Conservation (phyloP, 306 rosid species). For the Geum urbanum region DNA sequence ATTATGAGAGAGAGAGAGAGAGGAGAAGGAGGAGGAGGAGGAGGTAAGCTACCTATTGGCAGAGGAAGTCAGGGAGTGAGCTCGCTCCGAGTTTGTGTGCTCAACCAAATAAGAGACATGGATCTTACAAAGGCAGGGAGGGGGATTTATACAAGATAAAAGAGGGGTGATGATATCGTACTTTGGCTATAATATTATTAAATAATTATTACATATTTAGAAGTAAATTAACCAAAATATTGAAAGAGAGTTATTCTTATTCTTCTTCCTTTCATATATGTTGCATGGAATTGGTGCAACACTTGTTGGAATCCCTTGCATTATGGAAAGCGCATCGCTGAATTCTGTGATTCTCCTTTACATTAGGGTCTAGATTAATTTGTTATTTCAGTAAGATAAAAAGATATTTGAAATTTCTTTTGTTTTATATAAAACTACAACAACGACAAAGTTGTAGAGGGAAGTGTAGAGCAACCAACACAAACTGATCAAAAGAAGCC, state of each 20-base stretch:
- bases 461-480: no score
- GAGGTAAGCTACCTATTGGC: neutral
- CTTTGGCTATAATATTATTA: neutral
- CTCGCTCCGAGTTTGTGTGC: neutral
- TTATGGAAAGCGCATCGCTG: slow-evolving; percentile 30
- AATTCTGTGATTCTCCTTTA: slow-evolving; percentile 5
- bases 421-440: no score
- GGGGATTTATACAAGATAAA: slow-evolving; percentile 48
- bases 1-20: neutral
- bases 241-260: slow-evolving; percentile 49
- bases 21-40: neutral
- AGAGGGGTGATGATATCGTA: neutral
- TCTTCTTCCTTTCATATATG: slow-evolving; percentile 28
- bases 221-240: neutral
- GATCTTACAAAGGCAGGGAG: slow-evolving; percentile 7
- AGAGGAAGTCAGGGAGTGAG: neutral
- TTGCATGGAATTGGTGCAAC: slow-evolving; percentile 22
- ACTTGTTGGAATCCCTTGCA: slow-evolving; percentile 33
- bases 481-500: no score
- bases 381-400: no score
- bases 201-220: neutral
- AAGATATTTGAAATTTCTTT: no score
- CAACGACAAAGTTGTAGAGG: no score
- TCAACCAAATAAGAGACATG: slow-evolving; percentile 13
- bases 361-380: slow-evolving; percentile 6